A percentile compares a stretch with the other conserved stretches of the same genome.
phyloP scores from a whole-genome alignment of 257 asterid species.

The Salvia miltiorrhiza region DNA sequence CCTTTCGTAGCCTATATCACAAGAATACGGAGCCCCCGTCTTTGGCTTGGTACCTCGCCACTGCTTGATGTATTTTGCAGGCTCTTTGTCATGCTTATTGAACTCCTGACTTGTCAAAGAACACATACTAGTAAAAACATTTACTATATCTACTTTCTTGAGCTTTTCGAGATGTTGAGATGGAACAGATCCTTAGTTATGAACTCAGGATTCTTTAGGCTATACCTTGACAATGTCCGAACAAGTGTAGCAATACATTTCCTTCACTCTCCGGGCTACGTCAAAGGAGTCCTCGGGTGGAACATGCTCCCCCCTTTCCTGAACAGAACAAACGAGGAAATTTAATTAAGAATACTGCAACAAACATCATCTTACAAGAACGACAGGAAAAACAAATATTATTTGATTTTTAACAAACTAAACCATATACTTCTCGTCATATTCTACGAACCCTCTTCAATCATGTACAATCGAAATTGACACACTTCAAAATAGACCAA shows the following conservation, averaged over 20 bases:
- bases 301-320: slow-evolving; percentile 97
- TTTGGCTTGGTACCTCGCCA: slow-evolving; percentile 95
- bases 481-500: neutral
- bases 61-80: slow-evolving; percentile 79
- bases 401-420: neutral
- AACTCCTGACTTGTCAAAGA: slow-evolving; percentile 67
- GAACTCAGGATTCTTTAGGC: slow-evolving; percentile 13
- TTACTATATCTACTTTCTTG: neutral
- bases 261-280: slow-evolving; percentile 91
- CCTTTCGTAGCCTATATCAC: slow-evolving; percentile 95
- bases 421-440: neutral
- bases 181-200: neutral
- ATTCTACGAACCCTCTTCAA: neutral
- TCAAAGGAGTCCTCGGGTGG: slow-evolving; percentile 96
- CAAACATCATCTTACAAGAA: neutral
- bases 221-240: slow-evolving; percentile 96
- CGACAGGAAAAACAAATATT: neutral
- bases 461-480: neutral
- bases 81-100: slow-evolving; percentile 94
- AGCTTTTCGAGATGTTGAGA: slow-evolving; percentile 1
- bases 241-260: slow-evolving; percentile 90
- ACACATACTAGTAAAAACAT: slow-evolving; percentile 16
- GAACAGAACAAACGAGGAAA: slow-evolving; percentile 25
- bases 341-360: neutral
- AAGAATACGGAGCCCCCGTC: slow-evolving; percentile 94